Percentiles rank a stretch among this genome's conserved stretches.
Evolutionary conservation across 129 eudicot genomes (phyloP).

Genomic region (Silybum marianum): DNA sequence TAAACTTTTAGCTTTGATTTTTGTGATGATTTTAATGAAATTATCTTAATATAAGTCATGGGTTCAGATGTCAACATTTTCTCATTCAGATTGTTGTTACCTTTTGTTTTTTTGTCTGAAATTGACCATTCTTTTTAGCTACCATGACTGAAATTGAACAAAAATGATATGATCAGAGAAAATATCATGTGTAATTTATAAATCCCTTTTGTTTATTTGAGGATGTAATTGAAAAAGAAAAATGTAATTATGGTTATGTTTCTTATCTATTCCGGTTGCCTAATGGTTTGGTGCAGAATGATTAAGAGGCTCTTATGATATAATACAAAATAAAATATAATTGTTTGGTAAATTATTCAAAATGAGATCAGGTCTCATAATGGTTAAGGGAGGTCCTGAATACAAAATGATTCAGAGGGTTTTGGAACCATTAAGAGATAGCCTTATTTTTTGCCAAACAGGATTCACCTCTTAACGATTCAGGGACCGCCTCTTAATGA

Average conservation of each 20-base stretch:
- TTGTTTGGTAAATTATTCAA: too few relatives aligned
- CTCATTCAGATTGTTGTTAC: not conserved
- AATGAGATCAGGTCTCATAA: too few relatives aligned
- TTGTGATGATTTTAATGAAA: not conserved
- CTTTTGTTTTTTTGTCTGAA: not conserved
- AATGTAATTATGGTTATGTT: not conserved
- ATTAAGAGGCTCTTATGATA: too few relatives aligned
- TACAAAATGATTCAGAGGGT: too few relatives aligned
- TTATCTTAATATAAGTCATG: not conserved
- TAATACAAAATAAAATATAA: too few relatives aligned
- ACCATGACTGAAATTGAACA: constrained; percentile 4
- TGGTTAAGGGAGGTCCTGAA: too few relatives aligned
- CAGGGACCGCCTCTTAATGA: too few relatives aligned
- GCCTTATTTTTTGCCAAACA: too few relatives aligned
- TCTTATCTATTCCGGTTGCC: not conserved
- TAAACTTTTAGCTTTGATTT: not conserved
- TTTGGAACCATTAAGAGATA: too few relatives aligned
- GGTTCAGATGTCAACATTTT: not conserved
- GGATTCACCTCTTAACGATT: too few relatives aligned
- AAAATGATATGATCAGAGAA: not conserved
- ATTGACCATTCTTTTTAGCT: not conserved
- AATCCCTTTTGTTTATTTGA: constrained; percentile 8
- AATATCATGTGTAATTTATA: not conserved
- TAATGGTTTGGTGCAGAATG: too few relatives aligned
- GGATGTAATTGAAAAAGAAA: not conserved